Conservation (phyloP, 192 early-diverging fungal genomes). For the Coemansia pectinata region DNA sequence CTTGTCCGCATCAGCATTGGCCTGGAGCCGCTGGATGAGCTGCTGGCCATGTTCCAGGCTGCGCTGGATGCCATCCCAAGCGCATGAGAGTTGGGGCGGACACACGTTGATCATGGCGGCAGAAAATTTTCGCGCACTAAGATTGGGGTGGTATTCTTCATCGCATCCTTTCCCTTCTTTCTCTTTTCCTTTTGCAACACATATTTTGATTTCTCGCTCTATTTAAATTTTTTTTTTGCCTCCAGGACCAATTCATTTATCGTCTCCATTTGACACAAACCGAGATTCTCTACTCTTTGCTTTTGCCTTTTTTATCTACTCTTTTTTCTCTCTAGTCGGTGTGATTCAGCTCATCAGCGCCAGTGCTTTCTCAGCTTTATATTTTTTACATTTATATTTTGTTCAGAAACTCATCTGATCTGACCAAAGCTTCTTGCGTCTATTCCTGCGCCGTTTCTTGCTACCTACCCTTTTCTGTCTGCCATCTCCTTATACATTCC, state of each 20-base stretch:
- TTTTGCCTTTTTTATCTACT: background rate
- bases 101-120: background rate
- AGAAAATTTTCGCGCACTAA: background rate
- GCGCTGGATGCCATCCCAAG: slow-evolving; percentile 64
- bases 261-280: background rate
- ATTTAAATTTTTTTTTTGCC: background rate
- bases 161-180: background rate
- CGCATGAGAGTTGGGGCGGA: background rate
- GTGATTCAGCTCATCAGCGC: background rate
- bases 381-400: slow-evolving; percentile 7
- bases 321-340: background rate
- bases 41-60: slow-evolving; percentile 71
- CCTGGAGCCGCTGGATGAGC: slow-evolving; percentile 69
- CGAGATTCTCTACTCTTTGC: background rate
- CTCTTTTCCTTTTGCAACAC: background rate
- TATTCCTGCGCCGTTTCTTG: background rate
- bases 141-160: background rate
- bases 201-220: slow-evolving; percentile 2
- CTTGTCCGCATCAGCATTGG: slow-evolving; percentile 90
- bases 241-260: background rate
- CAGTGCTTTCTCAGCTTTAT: background rate
- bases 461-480: background rate
- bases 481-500: background rate
- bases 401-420: background rate
- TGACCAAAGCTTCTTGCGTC: slow-evolving; percentile 5